Percentiles rank a stretch among this genome's conserved stretches.
phyloP scores from a whole-genome alignment of 2,329 filamentous ascomycete genomes.

The Calonectria montana region DNA sequence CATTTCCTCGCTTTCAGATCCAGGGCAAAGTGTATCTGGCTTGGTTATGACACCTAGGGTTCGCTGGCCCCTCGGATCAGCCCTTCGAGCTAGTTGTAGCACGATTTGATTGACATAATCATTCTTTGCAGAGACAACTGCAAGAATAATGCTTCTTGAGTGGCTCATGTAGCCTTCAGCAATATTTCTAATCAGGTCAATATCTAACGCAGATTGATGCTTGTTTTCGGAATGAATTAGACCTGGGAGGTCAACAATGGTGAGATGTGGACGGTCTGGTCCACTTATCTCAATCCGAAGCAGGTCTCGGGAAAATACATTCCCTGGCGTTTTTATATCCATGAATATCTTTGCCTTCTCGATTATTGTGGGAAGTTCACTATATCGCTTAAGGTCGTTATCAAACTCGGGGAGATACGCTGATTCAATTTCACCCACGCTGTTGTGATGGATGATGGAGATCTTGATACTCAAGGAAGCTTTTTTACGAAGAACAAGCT shows the following conservation, averaged over 20 bases:
- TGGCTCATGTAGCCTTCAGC: constrained; percentile 68
- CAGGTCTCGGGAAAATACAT: constrained; percentile 58
- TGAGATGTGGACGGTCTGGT: constrained; percentile 62
- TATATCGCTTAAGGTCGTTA: constrained; percentile 23
- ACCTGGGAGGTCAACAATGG: constrained; percentile 70
- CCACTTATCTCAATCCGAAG: constrained; percentile 62
- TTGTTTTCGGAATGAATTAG: constrained; percentile 62
- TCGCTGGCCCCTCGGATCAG: constrained; percentile 47
- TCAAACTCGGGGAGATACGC: neutral
- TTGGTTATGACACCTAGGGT: constrained; percentile 70
- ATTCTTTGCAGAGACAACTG: constrained; percentile 66
- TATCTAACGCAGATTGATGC: constrained; percentile 57
- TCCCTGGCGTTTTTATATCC: constrained; percentile 54
- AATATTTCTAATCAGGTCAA: constrained; percentile 58
- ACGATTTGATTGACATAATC: constrained; percentile 71
- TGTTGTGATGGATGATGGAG: neutral
- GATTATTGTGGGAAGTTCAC: constrained; percentile 45
- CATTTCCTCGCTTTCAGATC: constrained; percentile 52
- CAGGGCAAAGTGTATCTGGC: constrained; percentile 54
- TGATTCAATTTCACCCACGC: neutral
- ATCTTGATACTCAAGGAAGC: neutral
- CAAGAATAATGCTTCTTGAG: constrained; percentile 68
- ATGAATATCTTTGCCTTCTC: constrained; percentile 58
- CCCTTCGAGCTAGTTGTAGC: constrained; percentile 53
- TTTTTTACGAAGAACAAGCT: constrained; percentile 59